Conservation (phyloP, 2,329 filamentous ascomycete genomes). For the Neonectria neomacrospora region DNA sequence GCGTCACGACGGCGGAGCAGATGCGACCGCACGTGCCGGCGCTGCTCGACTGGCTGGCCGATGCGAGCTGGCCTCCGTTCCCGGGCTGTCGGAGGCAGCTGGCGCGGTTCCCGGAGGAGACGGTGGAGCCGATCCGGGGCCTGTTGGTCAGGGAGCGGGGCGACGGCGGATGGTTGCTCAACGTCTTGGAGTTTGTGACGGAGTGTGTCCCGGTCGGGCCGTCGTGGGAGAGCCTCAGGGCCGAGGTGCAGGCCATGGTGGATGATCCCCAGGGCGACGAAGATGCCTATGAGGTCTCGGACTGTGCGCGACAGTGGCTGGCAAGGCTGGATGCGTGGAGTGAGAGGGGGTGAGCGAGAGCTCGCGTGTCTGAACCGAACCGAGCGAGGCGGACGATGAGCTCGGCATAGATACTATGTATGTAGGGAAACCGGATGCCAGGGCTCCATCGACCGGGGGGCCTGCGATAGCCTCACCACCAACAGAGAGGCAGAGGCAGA, state of each 20-base stretch:
- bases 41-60: slow-evolving; percentile 20
- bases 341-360: neutral
- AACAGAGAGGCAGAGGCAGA: neutral
- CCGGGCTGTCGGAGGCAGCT: slow-evolving; percentile 8
- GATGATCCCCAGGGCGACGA: slow-evolving; percentile 17
- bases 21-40: slow-evolving; percentile 19
- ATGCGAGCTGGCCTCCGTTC: slow-evolving; percentile 19
- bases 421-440: neutral
- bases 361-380: neutral
- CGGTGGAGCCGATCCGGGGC: slow-evolving; percentile 14
- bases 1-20: slow-evolving; percentile 2
- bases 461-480: neutral
- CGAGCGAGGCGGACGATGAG: neutral
- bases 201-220: slow-evolving; percentile 4
- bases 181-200: slow-evolving; percentile 9
- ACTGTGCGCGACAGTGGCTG: slow-evolving; percentile 14
- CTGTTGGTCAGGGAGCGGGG: slow-evolving; percentile 9
- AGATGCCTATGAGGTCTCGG: slow-evolving; percentile 14
- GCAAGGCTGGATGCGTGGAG: slow-evolving; percentile 2
- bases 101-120: slow-evolving; percentile 14
- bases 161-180: slow-evolving; percentile 19
- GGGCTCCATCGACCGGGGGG: neutral
- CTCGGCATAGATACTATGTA: too few species aligned
- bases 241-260: neutral
- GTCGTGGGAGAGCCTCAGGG: slow-evolving; percentile 7